Evolutionary conservation across 2,329 filamentous ascomycete species (phyloP).

Genomic region (Fusarium haematococcum): DNA sequence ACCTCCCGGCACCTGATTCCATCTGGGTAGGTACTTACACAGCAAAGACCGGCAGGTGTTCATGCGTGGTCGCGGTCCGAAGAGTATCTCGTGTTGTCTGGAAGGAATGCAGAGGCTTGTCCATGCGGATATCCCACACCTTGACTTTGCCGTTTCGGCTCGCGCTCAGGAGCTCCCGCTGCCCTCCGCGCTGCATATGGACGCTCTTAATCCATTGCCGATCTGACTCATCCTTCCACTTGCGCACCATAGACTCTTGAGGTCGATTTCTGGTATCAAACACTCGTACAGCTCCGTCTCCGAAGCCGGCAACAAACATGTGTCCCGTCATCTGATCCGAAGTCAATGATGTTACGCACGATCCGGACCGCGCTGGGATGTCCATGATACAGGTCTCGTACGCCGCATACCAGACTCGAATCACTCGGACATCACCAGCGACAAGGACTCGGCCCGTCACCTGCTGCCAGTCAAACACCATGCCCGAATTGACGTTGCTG

Average conservation of each 20-base stretch:
- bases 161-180: constrained; percentile 90
- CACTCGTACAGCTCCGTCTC: constrained; percentile 92
- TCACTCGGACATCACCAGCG: constrained; percentile 94
- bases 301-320: constrained; percentile 95
- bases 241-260: constrained; percentile 92
- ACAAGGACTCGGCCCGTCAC: constrained; percentile 96
- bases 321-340: constrained; percentile 98
- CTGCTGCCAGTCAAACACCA: constrained; percentile 99
- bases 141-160: constrained; percentile 94
- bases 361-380: constrained; percentile 93
- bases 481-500: constrained; percentile 92
- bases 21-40: constrained; percentile 71
- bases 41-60: constrained; percentile 95
- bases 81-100: constrained; percentile 81
- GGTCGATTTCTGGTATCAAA: constrained; percentile 90
- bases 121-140: constrained; percentile 95
- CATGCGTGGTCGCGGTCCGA: constrained; percentile 90
- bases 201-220: constrained; percentile 96
- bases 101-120: constrained; percentile 79
- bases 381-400: constrained; percentile 93
- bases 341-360: constrained; percentile 94
- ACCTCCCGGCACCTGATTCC: neutral
- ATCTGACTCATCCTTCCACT: constrained; percentile 90
- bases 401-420: constrained; percentile 95
- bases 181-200: constrained; percentile 95